A percentile compares a stretch with the other conserved stretches of the same genome.
These are phyloP conservation scores for Fusarium transvaalense DNA, from an alignment of 2,329 filamentous ascomycete genomes.

Conservation along the genomic window DNA sequence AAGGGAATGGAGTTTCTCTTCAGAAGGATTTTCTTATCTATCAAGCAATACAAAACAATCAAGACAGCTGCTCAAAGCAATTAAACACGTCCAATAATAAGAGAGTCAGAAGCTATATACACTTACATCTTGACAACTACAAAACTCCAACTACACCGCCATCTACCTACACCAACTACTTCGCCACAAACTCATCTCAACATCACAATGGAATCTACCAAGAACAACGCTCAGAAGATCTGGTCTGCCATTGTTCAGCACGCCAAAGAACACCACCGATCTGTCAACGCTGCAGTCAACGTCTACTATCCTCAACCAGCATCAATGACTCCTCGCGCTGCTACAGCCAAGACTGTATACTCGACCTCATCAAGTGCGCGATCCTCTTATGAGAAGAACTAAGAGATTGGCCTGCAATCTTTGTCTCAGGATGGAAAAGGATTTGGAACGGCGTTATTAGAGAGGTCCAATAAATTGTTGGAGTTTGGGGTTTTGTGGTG, in stretches of 20 bases:
- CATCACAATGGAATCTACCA: slow-evolving; percentile 2
- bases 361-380: neutral
- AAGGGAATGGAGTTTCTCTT: rapidly evolving
- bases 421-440: neutral
- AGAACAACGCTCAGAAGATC: neutral
- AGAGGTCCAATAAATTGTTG: neutral
- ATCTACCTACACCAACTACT: neutral
- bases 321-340: neutral
- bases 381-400: neutral
- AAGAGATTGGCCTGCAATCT: rapidly evolving
- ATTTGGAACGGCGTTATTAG: rapidly evolving
- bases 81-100: neutral
- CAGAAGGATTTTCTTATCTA: neutral
- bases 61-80: neutral
- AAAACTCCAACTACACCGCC: neutral
- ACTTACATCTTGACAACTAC: neutral
- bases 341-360: neutral
- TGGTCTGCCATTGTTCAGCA: slow-evolving; percentile 11
- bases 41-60: neutral
- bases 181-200: neutral
- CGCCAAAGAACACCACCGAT: slow-evolving; percentile 16
- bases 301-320: slow-evolving; percentile 5
- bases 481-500: neutral
- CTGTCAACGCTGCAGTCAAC: slow-evolving; percentile 11
- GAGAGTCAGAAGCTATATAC: neutral